Base-by-base conservation (phyloP, 164 flowering plant genomes). In the Sextonia rubra region DNA sequence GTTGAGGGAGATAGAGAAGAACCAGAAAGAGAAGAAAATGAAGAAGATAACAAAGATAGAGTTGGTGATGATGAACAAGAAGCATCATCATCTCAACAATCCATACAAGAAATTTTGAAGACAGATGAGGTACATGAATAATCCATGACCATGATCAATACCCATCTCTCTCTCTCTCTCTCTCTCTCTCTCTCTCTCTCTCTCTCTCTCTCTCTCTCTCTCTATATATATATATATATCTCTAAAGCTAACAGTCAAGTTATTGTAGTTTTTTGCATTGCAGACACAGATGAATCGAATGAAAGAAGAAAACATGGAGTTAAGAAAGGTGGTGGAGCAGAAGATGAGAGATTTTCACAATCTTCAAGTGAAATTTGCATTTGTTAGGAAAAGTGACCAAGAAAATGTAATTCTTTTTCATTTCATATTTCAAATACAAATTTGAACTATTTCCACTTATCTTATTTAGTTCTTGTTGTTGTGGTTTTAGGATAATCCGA, bases 231-330 rank as follows among this genome's bases (percentile, higher is more conserved):
- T n/a, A n/a, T n/a, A n/a, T n/a, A n/a, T n/a, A n/a, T n/a, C n/a
- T n/a, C n/a, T n/a, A n/a, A 20, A 9, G n/a, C 52, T 66, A 64
- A 27, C 67, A 64, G 47, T 27, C 9, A 64, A 64, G 4, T 29
- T 18, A 29, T 29, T 29, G 27, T 56, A 87, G 95, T 55, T 90
- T 24, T 81, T 32, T 60, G 80, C 48, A 47, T 61, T 90, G 27
- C 83, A 86, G 76, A 82, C 29, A 78, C 87, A 85, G 84, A 87
- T 88, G 88, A 73, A 76, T 20, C 68, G 83, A 5, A 85, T 89
- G 86, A 89, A 85, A 74, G 93, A 91, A 70, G 97, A 91, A 78
- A 89, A 89, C 81, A 74, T 78, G 69, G 79, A 72, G 47, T 68
- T 91, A 73, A 87, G 82, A 77, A 79, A 80, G 70, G 86, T 80